Percentiles rank a stretch among this genome's conserved stretches.
Conservation (phyloP, 352 stramenopile genomes). For the Phytophthora citricola region DNA sequence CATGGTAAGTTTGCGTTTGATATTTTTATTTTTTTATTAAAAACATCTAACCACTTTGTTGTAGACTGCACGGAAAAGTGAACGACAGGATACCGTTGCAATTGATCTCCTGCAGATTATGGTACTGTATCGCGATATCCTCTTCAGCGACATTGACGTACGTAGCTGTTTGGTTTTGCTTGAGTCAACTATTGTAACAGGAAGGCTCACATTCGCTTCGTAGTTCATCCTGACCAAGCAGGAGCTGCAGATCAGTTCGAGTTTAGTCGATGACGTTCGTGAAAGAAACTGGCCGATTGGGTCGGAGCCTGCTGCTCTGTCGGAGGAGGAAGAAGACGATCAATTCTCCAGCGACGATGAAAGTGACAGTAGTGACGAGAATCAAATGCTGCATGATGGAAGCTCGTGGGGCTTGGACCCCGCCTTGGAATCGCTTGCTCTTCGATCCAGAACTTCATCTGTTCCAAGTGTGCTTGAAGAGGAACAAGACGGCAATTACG, state of each 20-base stretch:
- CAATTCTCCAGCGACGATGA: constrained; percentile 38
- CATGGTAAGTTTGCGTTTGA: constrained; percentile 45
- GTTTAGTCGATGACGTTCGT: constrained; percentile 19
- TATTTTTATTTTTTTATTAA: background rate
- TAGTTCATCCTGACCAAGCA: constrained; percentile 63
- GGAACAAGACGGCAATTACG: constrained; percentile 14
- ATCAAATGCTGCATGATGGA: constrained; percentile 23
- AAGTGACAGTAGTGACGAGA: constrained; percentile 32
- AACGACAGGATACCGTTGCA: constrained; percentile 49
- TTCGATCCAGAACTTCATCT: constrained; percentile 25
- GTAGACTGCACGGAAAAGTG: constrained; percentile 50
- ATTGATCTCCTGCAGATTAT: constrained; percentile 64
- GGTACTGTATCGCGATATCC: constrained; percentile 67
- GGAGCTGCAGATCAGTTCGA: constrained; percentile 45
- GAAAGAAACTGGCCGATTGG: constrained; percentile 24
- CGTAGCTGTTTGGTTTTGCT: background rate
- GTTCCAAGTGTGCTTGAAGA: constrained; percentile 20
- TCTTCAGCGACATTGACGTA: constrained; percentile 80
- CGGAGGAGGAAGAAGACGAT: constrained; percentile 37
- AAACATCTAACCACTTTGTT: constrained; percentile 8
- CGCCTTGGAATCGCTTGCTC: constrained; percentile 10
- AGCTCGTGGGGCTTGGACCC: constrained; percentile 14
- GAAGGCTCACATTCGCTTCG: background rate
- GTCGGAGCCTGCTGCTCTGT: constrained; percentile 13
- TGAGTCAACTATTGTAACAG: background rate